phyloP scores from a whole-genome alignment of 2,329 filamentous ascomycete genomes.

The Exophiala oligosperma region DNA sequence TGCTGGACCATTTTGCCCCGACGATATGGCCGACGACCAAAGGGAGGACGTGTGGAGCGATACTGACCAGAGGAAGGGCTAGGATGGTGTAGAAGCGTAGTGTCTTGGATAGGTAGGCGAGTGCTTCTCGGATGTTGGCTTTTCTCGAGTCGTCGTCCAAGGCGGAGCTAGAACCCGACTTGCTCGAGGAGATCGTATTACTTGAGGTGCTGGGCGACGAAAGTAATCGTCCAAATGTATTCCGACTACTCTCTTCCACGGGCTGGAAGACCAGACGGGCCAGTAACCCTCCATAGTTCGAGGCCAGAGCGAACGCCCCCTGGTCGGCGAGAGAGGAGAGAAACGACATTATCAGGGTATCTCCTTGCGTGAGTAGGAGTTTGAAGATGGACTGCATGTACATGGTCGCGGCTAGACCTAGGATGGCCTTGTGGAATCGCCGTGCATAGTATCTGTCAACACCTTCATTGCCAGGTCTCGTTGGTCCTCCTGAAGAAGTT shows the following conservation, averaged over 20 bases:
- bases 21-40: slow-evolving; percentile 73
- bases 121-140: slow-evolving; percentile 7
- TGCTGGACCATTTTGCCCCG: slow-evolving; percentile 71
- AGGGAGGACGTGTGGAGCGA: slow-evolving; percentile 76
- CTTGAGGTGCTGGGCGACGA: slow-evolving; percentile 19
- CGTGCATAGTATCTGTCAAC: slow-evolving; percentile 51
- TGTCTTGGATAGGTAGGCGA: slow-evolving; percentile 49
- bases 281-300: slow-evolving; percentile 88
- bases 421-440: slow-evolving; percentile 68
- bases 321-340: slow-evolving; percentile 78
- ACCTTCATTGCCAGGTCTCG: slow-evolving; percentile 21
- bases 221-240: slow-evolving; percentile 82
- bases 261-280: slow-evolving; percentile 91
- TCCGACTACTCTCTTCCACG: slow-evolving; percentile 88
- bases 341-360: slow-evolving; percentile 80
- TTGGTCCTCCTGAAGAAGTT: slow-evolving; percentile 11
- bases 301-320: slow-evolving; percentile 87
- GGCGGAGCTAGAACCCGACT: too few relatives aligned
- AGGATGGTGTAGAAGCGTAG: slow-evolving; percentile 74
- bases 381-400: slow-evolving; percentile 88
- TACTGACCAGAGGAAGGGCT: slow-evolving; percentile 64
- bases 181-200: too few relatives aligned
- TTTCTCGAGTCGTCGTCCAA: too few relatives aligned
- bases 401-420: slow-evolving; percentile 75
- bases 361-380: slow-evolving; percentile 90